Conservation (phyloP, 2,329 filamentous ascomycete species). For the Botrytis tulipae region DNA sequence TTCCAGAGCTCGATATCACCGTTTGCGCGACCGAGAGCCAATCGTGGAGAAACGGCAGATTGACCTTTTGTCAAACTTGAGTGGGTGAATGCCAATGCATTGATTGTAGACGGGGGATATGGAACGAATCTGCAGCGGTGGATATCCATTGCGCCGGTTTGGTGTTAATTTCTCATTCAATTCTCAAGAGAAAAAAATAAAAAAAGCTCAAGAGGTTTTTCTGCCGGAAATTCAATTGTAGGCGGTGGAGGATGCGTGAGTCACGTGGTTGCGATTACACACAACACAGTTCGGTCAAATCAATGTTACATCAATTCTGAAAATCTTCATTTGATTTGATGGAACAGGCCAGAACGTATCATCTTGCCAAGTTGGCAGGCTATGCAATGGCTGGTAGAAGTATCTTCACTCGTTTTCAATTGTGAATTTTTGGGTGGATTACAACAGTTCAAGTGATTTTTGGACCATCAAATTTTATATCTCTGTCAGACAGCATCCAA, state of each 20-base stretch:
- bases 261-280: background rate
- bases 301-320: background rate
- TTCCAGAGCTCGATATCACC: conserved; percentile 99
- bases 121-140: conserved; percentile 96
- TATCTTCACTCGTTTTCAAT: background rate
- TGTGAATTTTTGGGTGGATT: background rate
- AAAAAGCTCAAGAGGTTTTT: conserved; percentile 20
- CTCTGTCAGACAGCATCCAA: background rate
- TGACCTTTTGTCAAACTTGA: conserved; percentile 51
- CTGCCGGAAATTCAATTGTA: conserved; percentile 6
- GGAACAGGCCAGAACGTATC: background rate
- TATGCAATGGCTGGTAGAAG: background rate
- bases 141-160: conserved; percentile 70
- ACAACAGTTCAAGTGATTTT: background rate
- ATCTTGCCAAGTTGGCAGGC: background rate
- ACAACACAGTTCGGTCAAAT: no score
- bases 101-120: conserved; percentile 88
- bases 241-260: background rate
- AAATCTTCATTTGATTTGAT: background rate
- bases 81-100: conserved; percentile 91
- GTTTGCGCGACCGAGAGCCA: conserved; percentile 89
- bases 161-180: background rate
- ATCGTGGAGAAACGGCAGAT: conserved; percentile 62
- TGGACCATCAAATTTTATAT: background rate
- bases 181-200: conserved; percentile 10